Evolutionary conservation across 2,329 filamentous ascomycete species (phyloP).

Genomic region (Pseudogymnoascus sp.): DNA sequence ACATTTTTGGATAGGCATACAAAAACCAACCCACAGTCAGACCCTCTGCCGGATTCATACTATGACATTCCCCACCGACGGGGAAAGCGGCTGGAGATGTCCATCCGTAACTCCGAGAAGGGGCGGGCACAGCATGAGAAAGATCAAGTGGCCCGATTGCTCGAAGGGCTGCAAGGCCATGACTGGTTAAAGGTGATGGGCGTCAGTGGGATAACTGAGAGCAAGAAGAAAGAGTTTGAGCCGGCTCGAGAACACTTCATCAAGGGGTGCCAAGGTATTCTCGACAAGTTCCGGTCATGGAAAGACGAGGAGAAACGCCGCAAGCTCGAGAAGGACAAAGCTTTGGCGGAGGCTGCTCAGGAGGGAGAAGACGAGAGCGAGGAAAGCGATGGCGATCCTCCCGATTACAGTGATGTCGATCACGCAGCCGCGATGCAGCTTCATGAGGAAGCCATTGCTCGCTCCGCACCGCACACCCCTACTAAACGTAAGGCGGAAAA

Average conservation of each 20-base stretch:
- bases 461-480: constrained; percentile 20
- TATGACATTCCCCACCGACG: constrained; percentile 51
- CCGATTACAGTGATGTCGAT: constrained; percentile 64
- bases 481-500: constrained; percentile 24
- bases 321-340: constrained; percentile 21
- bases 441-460: constrained; percentile 39
- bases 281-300: constrained; percentile 85
- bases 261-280: constrained; percentile 68
- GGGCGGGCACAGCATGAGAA: constrained; percentile 61
- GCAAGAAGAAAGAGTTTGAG: constrained; percentile 79
- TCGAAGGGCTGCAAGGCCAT: constrained; percentile 80
- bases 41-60: constrained; percentile 50
- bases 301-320: constrained; percentile 75
- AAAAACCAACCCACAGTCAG: constrained; percentile 32
- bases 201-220: constrained; percentile 72
- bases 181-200: constrained; percentile 94
- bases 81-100: constrained; percentile 54
- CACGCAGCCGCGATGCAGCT: constrained; percentile 68
- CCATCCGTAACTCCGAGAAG: constrained; percentile 58
- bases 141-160: constrained; percentile 56
- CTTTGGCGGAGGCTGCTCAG: constrained; percentile 1
- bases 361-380: constrained; percentile 24
- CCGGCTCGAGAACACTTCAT: constrained; percentile 81
- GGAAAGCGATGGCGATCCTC: constrained; percentile 44
- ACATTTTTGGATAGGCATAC: constrained; percentile 43